Conservation (phyloP, 1,284 basidiomycete species). For the Stygiomarasmius scandens region DNA sequence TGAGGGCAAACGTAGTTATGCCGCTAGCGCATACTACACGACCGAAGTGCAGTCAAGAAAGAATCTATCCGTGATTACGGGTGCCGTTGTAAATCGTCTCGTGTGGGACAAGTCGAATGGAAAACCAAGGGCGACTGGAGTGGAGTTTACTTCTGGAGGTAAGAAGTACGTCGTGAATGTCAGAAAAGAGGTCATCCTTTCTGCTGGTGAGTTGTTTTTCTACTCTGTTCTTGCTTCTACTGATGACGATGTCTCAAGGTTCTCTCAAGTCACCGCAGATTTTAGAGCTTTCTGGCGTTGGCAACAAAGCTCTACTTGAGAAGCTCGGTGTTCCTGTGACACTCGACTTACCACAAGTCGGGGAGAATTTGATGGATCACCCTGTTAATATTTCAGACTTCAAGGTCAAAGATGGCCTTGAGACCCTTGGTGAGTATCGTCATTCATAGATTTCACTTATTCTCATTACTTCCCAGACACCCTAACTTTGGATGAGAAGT, state of each 20-base stretch:
- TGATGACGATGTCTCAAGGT: too few species aligned
- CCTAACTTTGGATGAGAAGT: not conserved
- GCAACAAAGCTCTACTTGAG: constrained; percentile 27
- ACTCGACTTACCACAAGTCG: constrained; percentile 37
- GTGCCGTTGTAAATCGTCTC: not conserved
- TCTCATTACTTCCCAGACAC: not conserved
- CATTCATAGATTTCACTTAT: too few species aligned
- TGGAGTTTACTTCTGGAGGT: constrained; percentile 25
- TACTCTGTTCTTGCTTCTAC: too few species aligned
- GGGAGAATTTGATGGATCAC: constrained; percentile 29
- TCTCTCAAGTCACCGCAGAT: constrained; percentile 39
- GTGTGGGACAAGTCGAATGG: constrained; percentile 1
- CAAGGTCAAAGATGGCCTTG: too few species aligned
- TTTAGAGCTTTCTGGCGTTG: constrained; percentile 32
- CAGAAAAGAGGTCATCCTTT: constrained; percentile 40
- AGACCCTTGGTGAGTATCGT: too few species aligned
- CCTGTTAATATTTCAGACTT: not conserved
- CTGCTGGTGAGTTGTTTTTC: constrained; percentile 28
- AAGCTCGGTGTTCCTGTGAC: constrained; percentile 26
- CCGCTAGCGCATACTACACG: not conserved
- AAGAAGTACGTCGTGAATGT: constrained; percentile 25
- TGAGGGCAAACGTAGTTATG: not conserved
- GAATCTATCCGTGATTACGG: constrained; percentile 6
- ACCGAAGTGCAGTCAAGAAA: constrained; percentile 12
- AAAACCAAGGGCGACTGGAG: constrained; percentile 19